phyloP scores from a whole-genome alignment of 805 yeast species.

The Yueomyces sp. region DNA sequence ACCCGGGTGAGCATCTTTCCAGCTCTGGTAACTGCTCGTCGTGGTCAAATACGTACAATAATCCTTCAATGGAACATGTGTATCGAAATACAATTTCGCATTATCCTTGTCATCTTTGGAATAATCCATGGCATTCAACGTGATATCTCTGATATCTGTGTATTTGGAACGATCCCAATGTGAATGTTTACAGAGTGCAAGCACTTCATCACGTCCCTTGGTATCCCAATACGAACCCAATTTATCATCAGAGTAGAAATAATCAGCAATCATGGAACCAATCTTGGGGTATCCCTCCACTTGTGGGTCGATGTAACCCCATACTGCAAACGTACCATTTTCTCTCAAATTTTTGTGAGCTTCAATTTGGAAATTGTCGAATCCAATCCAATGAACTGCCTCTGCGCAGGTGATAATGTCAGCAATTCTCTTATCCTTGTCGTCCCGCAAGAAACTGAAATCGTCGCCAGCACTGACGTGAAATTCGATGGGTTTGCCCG shows the following conservation, averaged over 20 bases:
- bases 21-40: not conserved
- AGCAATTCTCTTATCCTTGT: conserved; percentile 19
- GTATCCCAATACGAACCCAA: conserved; percentile 33
- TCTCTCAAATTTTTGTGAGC: conserved; percentile 37
- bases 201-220: not conserved
- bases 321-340: conserved; percentile 58
- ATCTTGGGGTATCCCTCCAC: conserved; percentile 40
- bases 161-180: conserved; percentile 77
- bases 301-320: conserved; percentile 70
- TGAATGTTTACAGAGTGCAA: not conserved
- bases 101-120: not conserved
- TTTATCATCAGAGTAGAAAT: conserved; percentile 34
- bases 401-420: conserved; percentile 73
- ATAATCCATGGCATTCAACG: not conserved
- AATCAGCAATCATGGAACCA: conserved; percentile 38
- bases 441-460: conserved; percentile 5
- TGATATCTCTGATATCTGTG: conserved; percentile 50
- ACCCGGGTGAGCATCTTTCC: not conserved
- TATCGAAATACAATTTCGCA: not conserved
- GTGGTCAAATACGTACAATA: not conserved
- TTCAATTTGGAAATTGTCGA: conserved; percentile 36
- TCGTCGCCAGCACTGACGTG: conserved; percentile 23
- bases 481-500: conserved; percentile 4
- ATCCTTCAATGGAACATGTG: not conserved
- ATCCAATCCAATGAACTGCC: conserved; percentile 77